Percentiles rank a stretch among this genome's conserved stretches.
phyloP scores from a whole-genome alignment of 108 stramenopile genomes.

The Chaetoceros tenuissimus region DNA sequence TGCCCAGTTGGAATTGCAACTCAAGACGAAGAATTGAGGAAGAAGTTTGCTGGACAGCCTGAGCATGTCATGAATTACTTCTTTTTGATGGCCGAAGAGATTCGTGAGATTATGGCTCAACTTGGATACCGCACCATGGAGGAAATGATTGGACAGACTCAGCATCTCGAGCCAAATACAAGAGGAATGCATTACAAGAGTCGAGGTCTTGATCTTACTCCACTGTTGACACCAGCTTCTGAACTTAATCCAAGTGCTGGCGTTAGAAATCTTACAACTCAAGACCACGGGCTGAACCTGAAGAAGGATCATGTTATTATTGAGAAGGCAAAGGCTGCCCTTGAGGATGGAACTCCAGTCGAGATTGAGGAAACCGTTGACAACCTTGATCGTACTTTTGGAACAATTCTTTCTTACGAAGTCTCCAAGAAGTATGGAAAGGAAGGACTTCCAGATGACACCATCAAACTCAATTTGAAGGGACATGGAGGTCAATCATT shows the following conservation, averaged over 20 bases:
- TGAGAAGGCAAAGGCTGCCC: slow-evolving; percentile 61
- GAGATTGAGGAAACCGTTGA: slow-evolving; percentile 67
- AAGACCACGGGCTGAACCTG: slow-evolving; percentile 83
- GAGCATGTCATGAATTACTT: slow-evolving; percentile 98
- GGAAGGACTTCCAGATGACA: slow-evolving; percentile 92
- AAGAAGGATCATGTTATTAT: slow-evolving; percentile 84
- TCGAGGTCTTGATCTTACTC: slow-evolving; percentile 86
- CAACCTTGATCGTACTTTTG: slow-evolving; percentile 93
- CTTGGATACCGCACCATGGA: slow-evolving; percentile 91
- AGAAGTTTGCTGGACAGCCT: slow-evolving; percentile 93
- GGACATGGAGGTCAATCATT: slow-evolving; percentile 96
- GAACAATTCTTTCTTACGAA: slow-evolving; percentile 90
- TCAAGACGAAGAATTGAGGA: slow-evolving; percentile 92
- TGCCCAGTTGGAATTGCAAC: slow-evolving; percentile 96
- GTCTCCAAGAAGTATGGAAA: slow-evolving; percentile 82
- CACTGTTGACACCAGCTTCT: slow-evolving; percentile 85
- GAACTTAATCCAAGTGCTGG: slow-evolving; percentile 87
- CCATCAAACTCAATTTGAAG: slow-evolving; percentile 84
- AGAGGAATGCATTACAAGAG: slow-evolving; percentile 93
- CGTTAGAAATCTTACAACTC: slow-evolving; percentile 61
- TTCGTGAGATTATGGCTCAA: slow-evolving; percentile 92
- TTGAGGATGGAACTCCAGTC: slow-evolving; percentile 78
- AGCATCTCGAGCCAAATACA: slow-evolving; percentile 85
- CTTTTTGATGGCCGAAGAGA: slow-evolving; percentile 91
- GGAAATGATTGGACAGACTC: slow-evolving; percentile 94